These are phyloP conservation scores for Vitrella brassicaformis DNA, from an alignment of 73 alveolate genomes.

Conservation along the genomic window DNA sequence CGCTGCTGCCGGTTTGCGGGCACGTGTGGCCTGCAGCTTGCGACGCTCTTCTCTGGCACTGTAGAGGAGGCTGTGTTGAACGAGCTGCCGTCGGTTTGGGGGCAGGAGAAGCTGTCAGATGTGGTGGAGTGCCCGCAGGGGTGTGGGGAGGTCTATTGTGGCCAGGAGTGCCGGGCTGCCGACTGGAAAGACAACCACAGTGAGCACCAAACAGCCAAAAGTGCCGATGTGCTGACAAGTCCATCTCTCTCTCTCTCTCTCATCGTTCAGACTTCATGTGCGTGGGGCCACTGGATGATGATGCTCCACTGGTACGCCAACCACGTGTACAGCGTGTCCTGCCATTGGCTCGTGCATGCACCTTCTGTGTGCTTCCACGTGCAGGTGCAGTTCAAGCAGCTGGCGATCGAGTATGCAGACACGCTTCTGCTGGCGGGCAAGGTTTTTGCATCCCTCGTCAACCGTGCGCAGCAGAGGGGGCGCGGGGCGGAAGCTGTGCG, in stretches of 20 bases:
- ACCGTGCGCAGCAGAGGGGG: background rate
- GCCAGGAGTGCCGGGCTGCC: background rate
- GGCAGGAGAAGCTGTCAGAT: background rate
- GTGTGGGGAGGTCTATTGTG: background rate
- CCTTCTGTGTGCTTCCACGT: too few species aligned
- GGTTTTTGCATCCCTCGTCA: background rate
- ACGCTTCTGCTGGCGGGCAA: background rate
- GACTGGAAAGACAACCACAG: background rate
- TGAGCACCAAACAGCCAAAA: too few species aligned
- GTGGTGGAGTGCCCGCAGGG: background rate
- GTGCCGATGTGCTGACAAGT: too few species aligned
- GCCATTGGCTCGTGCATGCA: too few species aligned
- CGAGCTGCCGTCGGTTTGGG: too few species aligned
- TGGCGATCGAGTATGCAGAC: background rate
- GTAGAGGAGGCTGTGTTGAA: too few species aligned
- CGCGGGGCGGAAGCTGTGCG: background rate
- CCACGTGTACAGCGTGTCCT: too few species aligned
- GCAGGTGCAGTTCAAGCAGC: background rate
- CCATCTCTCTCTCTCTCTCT: too few species aligned
- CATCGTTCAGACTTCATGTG: too few species aligned
- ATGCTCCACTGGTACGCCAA: too few species aligned
- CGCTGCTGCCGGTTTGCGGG: background rate
- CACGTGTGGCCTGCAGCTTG: background rate
- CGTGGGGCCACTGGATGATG: background rate
- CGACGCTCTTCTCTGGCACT: too few species aligned